Percentiles rank a stretch among this genome's conserved stretches.
phyloP scores from a whole-genome alignment of 306 rosid species.

The Alnus rubra region DNA sequence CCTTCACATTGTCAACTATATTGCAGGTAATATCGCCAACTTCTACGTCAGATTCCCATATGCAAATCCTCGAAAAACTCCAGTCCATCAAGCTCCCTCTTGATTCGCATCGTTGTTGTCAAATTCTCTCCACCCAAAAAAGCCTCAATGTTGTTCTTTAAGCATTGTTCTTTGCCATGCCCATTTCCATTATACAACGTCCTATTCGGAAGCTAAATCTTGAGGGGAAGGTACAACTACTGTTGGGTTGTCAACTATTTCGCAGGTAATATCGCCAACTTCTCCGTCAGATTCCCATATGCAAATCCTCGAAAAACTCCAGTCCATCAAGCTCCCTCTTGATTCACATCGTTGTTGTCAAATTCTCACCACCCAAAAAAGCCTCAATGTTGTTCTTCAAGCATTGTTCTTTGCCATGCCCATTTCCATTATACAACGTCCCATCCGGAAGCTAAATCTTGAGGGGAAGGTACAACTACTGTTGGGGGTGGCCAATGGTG shows the following conservation, averaged over 20 bases:
- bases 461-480: no score
- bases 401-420: slow-evolving; percentile 34
- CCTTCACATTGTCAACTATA: slow-evolving; percentile 55
- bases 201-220: no score
- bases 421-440: no score
- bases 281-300: slow-evolving; percentile 97
- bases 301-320: slow-evolving; percentile 76
- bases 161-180: slow-evolving; percentile 35
- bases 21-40: slow-evolving; percentile 97
- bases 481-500: no score
- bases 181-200: no score
- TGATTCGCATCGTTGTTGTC: slow-evolving; percentile 51
- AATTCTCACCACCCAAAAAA: slow-evolving; percentile 39
- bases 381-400: slow-evolving; percentile 37
- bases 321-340: slow-evolving; percentile 60
- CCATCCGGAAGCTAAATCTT: no score
- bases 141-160: slow-evolving; percentile 38
- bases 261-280: slow-evolving; percentile 94
- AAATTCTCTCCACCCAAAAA: slow-evolving; percentile 41
- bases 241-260: slow-evolving; percentile 84
- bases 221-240: no score
- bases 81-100: slow-evolving; percentile 64
- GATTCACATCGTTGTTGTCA: slow-evolving; percentile 55
- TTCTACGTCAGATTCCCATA: slow-evolving; percentile 95
- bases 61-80: slow-evolving; percentile 79